Evolutionary conservation across 2,329 filamentous ascomycete genomes (phyloP).

Genomic region (Clarireedia sp.): DNA sequence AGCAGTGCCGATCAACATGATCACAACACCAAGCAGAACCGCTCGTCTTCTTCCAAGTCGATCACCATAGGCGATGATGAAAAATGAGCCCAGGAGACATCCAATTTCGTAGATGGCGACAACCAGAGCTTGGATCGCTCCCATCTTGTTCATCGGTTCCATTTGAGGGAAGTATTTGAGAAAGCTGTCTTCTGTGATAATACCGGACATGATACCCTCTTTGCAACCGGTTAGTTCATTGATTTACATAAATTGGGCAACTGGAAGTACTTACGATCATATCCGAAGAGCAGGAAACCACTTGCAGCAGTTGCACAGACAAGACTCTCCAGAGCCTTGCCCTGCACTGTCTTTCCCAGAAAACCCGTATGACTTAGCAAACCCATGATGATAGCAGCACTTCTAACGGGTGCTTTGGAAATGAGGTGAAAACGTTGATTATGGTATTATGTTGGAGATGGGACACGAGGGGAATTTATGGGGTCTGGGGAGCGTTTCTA

Average conservation of each 20-base stretch:
- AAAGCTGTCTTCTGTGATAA: slow-evolving; percentile 47
- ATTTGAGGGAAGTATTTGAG: slow-evolving; percentile 15
- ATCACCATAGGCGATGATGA: slow-evolving; percentile 50
- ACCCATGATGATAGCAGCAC: background rate
- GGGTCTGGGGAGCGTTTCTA: slow-evolving; percentile 1
- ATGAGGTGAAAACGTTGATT: background rate
- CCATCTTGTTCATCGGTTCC: slow-evolving; percentile 20
- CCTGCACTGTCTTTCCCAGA: slow-evolving; percentile 4
- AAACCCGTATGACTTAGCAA: slow-evolving; percentile 9
- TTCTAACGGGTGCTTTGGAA: background rate
- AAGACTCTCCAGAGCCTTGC: slow-evolving; percentile 7
- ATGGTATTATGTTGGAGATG: background rate
- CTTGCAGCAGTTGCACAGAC: slow-evolving; percentile 9
- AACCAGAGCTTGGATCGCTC: slow-evolving; percentile 37
- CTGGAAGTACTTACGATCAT: slow-evolving; percentile 7
- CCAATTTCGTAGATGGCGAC: slow-evolving; percentile 52
- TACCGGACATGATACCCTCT: slow-evolving; percentile 11
- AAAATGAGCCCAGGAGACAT: slow-evolving; percentile 47
- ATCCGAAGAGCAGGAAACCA: slow-evolving; percentile 11
- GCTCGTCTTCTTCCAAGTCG: slow-evolving; percentile 48
- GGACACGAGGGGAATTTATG: slow-evolving; percentile 3
- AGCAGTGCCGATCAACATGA: slow-evolving; percentile 49
- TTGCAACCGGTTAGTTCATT: background rate
- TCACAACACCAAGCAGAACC: slow-evolving; percentile 48
- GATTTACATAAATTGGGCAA: background rate